These are phyloP conservation scores for Fusarium sp. DNA, from an alignment of 2,329 filamentous ascomycete genomes.

Conservation along the genomic window DNA sequence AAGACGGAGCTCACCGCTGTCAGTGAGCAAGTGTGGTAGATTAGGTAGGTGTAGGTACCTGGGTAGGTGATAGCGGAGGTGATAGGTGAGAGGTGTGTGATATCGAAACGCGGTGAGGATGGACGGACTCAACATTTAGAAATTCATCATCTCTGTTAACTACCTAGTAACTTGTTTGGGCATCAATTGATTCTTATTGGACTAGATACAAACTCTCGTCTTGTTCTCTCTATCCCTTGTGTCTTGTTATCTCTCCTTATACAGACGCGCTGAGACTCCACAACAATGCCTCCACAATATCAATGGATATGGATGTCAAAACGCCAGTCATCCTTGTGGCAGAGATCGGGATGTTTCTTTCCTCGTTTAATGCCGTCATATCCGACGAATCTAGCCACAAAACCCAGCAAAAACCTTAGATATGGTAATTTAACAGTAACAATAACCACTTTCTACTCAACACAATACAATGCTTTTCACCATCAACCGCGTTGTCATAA, in stretches of 20 bases:
- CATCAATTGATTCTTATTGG: slow-evolving; percentile 23
- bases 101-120: slow-evolving; percentile 40
- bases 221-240: slow-evolving; percentile 12
- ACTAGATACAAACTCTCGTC: not conserved
- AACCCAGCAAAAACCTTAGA: slow-evolving; percentile 22
- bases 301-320: not conserved
- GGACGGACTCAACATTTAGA: slow-evolving; percentile 18
- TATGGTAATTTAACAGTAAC: slow-evolving; percentile 4
- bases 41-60: too few relatives aligned
- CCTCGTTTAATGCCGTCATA: slow-evolving; percentile 45
- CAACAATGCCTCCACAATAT: slow-evolving; percentile 19
- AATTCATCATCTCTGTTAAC: slow-evolving; percentile 4
- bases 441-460: not conserved
- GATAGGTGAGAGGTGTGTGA: not conserved
- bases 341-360: slow-evolving; percentile 32
- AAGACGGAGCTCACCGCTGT: slow-evolving; percentile 50
- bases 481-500: not conserved
- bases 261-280: slow-evolving; percentile 14
- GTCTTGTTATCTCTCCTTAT: slow-evolving; percentile 25
- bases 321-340: slow-evolving; percentile 26
- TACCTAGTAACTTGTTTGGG: slow-evolving; percentile 8
- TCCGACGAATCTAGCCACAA: slow-evolving; percentile 30
- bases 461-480: slow-evolving; percentile 14
- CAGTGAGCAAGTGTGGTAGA: not conserved
- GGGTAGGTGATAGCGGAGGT: too few relatives aligned